Conservation (phyloP, 2,329 filamentous ascomycete species). For the Exutisphaerella laricina region DNA sequence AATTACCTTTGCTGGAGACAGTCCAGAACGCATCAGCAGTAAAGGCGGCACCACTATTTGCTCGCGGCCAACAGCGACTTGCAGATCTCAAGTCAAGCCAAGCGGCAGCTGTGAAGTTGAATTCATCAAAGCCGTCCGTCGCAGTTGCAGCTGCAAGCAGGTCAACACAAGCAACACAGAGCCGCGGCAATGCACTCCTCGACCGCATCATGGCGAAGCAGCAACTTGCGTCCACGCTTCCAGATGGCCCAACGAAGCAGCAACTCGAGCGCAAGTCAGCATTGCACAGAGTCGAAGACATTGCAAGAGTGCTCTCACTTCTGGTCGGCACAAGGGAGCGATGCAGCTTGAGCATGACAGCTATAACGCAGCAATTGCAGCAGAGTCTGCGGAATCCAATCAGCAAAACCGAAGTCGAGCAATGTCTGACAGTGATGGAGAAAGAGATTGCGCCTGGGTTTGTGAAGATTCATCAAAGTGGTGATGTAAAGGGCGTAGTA, state of each 20-base stretch:
- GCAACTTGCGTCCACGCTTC: slow-evolving; percentile 25
- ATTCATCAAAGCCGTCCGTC: slow-evolving; percentile 1
- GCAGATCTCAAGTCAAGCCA: slow-evolving; percentile 58
- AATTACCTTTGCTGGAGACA: slow-evolving; percentile 53
- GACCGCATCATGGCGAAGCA: slow-evolving; percentile 50
- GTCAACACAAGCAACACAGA: slow-evolving; percentile 34
- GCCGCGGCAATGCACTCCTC: slow-evolving; percentile 42
- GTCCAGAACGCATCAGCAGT: slow-evolving; percentile 45
- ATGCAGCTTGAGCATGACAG: slow-evolving; percentile 41
- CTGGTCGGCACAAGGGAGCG: slow-evolving; percentile 36
- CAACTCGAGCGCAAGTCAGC: slow-evolving; percentile 44
- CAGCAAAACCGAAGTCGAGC: slow-evolving; percentile 40
- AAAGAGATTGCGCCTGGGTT: slow-evolving; percentile 42
- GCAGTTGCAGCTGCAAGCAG: slow-evolving; percentile 25
- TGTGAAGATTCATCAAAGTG: slow-evolving; percentile 36
- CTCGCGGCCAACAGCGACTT: slow-evolving; percentile 64
- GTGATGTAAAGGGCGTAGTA: slow-evolving; percentile 40
- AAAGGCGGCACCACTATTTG: slow-evolving; percentile 53
- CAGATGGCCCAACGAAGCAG: slow-evolving; percentile 35
- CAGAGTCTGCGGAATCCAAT: slow-evolving; percentile 44
- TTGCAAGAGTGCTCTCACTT: slow-evolving; percentile 40
- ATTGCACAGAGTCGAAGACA: slow-evolving; percentile 43
- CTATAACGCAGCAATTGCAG: slow-evolving; percentile 40
- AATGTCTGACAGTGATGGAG: slow-evolving; percentile 40
- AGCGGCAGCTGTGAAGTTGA: slow-evolving; percentile 17